Evolutionary conservation across 2,329 filamentous ascomycete genomes (phyloP).

Genomic region (Ilyonectria sp.): DNA sequence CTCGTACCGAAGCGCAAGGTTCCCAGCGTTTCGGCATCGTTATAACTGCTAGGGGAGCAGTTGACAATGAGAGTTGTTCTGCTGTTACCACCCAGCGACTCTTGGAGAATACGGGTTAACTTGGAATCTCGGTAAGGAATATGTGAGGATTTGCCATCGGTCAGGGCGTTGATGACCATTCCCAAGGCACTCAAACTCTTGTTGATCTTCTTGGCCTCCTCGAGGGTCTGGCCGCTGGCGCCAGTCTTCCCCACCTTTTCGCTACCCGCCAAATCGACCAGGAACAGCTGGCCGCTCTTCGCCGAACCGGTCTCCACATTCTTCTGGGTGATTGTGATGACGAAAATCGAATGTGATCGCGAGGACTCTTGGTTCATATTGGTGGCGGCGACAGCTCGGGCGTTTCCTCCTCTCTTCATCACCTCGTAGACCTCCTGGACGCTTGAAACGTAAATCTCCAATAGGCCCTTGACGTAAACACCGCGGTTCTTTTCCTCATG

Average conservation of each 20-base stretch:
- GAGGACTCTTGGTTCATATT: conserved; percentile 99
- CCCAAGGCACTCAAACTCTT: conserved; percentile 98
- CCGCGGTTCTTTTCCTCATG: conserved; percentile 97
- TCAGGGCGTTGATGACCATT: conserved; percentile 98
- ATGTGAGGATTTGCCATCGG: conserved; percentile 96
- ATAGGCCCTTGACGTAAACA: conserved; percentile 94
- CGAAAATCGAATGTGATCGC: conserved; percentile 97
- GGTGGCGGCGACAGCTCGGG: conserved; percentile 92
- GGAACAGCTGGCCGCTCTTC: conserved; percentile 95
- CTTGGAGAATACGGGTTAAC: conserved; percentile 96
- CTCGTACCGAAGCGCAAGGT: conserved; percentile 95
- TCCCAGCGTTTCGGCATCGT: conserved; percentile 93
- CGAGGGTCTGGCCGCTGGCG: conserved; percentile 95
- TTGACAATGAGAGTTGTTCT: conserved; percentile 99
- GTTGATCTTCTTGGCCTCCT: conserved; percentile 99
- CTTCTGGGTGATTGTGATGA: conserved; percentile 97
- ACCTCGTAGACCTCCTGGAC: conserved; percentile 98
- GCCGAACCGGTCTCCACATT: conserved; percentile 96
- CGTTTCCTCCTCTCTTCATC: conserved; percentile 91
- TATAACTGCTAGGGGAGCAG: conserved; percentile 98
- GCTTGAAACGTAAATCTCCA: conserved; percentile 96
- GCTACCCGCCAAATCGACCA: conserved; percentile 97
- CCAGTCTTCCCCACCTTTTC: conserved; percentile 99
- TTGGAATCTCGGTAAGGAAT: conserved; percentile 98
- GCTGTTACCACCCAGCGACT: conserved; percentile 97